Evolutionary conservation across 805 yeast genomes (phyloP).

Genomic region (Saccharomycopsis sp.): DNA sequence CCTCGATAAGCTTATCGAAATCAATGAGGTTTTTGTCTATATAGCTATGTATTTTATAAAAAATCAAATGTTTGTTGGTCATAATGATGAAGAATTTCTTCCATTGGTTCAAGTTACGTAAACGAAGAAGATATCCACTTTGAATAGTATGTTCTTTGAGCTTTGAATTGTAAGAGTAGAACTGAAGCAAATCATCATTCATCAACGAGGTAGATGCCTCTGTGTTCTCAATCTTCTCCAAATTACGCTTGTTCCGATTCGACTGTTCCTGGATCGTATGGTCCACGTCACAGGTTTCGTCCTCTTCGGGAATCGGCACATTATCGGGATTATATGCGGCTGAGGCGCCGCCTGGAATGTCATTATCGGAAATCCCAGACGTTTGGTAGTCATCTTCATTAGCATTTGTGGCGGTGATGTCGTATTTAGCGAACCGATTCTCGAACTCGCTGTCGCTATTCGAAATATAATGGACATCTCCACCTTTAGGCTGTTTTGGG

Average conservation of each 20-base stretch:
- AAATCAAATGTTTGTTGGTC: conserved; percentile 35
- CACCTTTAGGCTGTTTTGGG: not conserved
- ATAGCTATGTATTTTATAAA: conserved; percentile 32
- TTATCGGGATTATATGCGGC: conserved; percentile 10
- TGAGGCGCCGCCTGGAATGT: not conserved
- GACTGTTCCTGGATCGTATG: conserved; percentile 13
- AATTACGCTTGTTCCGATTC: conserved; percentile 21
- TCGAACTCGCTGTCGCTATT: not conserved
- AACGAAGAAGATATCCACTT: conserved; percentile 36
- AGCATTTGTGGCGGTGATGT: not conserved
- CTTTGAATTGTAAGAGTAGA: conserved; percentile 16
- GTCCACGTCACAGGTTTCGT: conserved; percentile 8
- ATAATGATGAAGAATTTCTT: conserved; percentile 36
- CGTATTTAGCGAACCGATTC: not conserved
- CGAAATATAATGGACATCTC: not conserved
- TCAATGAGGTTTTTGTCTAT: conserved; percentile 22
- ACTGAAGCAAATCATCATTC: conserved; percentile 20
- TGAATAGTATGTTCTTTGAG: conserved; percentile 33
- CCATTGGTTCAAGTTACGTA: conserved; percentile 45
- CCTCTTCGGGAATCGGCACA: conserved; percentile 21
- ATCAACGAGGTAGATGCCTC: conserved; percentile 11
- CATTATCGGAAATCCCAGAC: conserved; percentile 19
- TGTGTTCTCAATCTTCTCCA: conserved; percentile 14
- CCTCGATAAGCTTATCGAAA: conserved; percentile 5
- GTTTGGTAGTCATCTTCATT: conserved; percentile 1